Base-by-base conservation (phyloP, 768 basidiomycete genomes). In the Suillus subalutaceus region DNA sequence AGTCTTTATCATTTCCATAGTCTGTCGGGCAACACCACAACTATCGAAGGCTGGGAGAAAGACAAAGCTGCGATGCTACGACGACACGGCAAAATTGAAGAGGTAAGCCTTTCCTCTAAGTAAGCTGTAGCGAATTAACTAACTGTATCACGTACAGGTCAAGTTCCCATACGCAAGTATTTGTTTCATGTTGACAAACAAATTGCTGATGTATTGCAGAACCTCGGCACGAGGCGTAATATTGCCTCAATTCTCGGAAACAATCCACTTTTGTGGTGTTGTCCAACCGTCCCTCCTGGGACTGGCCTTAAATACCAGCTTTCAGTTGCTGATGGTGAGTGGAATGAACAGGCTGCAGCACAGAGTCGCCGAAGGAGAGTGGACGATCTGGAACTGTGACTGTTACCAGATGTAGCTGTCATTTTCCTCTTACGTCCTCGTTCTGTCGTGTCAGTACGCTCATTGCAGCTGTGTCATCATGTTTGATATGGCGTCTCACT, bases 41-140 rank as follows among this genome's bases (percentile, higher is more conserved):
- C 97, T 1, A 98, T 99, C 60, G 97, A 99, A 79, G 89, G 92
- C 0, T 97, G 94, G 93, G 97, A 99, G 77, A 99, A 99, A 79
- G 96, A 99, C 73, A 96, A 92, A 77, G 94, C 88, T 1, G 91
- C 95, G 6, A 91, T 88, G 0, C 84, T 99, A 70, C 88, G 93
- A 61, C 86, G 91, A 23, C 82, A 90, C 65, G 97, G 96, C 6
- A 93, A 92, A 76, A 90, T 98, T 65, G 87, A 84, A 61, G 91
- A 95, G 79, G 92, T 92, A 63, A 26, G 72, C 71, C 16, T 10
- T 58, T 55, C 38, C 26, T 30, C 59, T 18, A 32, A 20, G 40
- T 20, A 57, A 41, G 60, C 56, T 41, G 37, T 37, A 44, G 46
- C 3, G 44, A 30, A 9, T 4, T 46, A 48, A 57, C 40, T 52